Evolutionary conservation across 2,329 filamentous ascomycete genomes (phyloP).

Genomic region (Cephalotrichum gorgonifer): DNA sequence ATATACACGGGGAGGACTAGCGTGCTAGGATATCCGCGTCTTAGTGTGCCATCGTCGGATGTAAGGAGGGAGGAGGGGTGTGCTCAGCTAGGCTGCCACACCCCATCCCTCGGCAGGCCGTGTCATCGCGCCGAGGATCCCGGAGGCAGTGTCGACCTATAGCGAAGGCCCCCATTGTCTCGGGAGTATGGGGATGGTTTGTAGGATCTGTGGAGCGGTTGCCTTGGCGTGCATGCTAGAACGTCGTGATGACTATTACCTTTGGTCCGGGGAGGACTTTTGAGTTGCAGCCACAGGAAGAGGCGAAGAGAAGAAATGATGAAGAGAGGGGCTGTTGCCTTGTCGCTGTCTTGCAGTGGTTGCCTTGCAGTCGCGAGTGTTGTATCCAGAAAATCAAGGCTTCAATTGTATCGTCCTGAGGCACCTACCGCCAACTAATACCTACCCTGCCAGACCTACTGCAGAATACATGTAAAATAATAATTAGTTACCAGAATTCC

Average conservation of each 20-base stretch:
- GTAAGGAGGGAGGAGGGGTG: not conserved
- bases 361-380: no score
- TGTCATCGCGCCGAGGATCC: not conserved
- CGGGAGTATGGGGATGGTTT: not conserved
- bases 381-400: constrained; percentile 5
- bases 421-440: not conserved
- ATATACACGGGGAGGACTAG: no score
- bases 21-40: no score
- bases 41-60: not conserved
- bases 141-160: not conserved
- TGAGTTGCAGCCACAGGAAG: not conserved
- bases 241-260: not conserved
- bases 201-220: not conserved
- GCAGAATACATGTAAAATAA: no score
- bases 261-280: no score
- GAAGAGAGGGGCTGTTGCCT: not conserved
- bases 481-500: no score
- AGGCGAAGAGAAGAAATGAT: not conserved
- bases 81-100: not conserved
- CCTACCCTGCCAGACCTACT: no score
- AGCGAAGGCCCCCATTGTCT: not conserved
- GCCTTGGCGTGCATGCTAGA: not conserved
- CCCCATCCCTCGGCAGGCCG: not conserved
- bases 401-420: constrained; percentile 4
- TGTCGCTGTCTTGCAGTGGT: not conserved